Base-by-base conservation (phyloP, 768 basidiomycete species). In the Austroboletus eburneus region DNA sequence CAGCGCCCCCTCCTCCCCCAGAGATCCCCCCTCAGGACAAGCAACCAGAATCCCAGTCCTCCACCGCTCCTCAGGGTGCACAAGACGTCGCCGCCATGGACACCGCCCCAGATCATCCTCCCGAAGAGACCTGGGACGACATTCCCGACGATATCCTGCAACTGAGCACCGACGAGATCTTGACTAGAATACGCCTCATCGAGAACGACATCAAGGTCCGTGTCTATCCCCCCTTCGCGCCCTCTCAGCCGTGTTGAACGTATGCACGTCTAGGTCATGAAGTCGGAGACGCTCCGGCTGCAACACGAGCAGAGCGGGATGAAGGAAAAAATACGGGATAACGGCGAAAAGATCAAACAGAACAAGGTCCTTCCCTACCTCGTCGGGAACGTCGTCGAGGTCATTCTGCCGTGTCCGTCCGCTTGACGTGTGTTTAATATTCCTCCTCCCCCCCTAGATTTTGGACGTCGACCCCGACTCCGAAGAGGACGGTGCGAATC, bases 241-340 rank as follows among this genome's bases (percentile, higher is more conserved):
- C 4, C 6, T 2, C 6, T 17, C 29, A 38, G 41, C 4, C n/a
- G 10, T 22, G 39, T 14, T 47, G 25, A 46, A 12, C 18, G 32
- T 39, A 12, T 16, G 20, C 3, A 43, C 22, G 10, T n/a, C 14
- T 37, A 96, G 93, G 92, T 99, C 56, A 96, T 99, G 88, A 83
- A 90, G 57, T 95, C 92, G 56, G 96, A 98, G 70, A 91, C 86
- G 9, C 72, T 88, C 54, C 80, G 96, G 42, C 69, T 99, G 45
- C 84, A 89, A 58, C 95, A 98, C 63, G 96, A 98, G 67, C 90
- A 95, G 69, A 87, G 72, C 56, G 85, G 87, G 55, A 98, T 99
- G 96, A 87, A 91, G 64, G 94, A 97, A 75, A 96, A 95, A 78
- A 96, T 99, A 62, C 83, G 91, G 43, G 96, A 99, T 64, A 99